Evolutionary conservation across 192 early-diverging fungal species (phyloP).

Genomic region (Mortierella hygrophila): DNA sequence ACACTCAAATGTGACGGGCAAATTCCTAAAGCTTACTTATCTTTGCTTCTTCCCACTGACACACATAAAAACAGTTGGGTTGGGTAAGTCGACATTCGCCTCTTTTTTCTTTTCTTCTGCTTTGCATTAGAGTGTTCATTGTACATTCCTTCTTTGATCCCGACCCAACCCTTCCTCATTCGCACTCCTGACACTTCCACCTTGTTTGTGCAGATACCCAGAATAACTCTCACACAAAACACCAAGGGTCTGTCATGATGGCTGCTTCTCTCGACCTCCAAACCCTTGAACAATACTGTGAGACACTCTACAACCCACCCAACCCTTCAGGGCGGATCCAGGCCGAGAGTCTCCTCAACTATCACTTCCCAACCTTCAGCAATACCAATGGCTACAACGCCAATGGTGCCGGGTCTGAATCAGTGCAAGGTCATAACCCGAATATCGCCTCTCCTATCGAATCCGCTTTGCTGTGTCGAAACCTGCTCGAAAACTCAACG

Average conservation of each 20-base stretch:
- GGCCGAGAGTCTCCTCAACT: slow-evolving; percentile 38
- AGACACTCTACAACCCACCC: slow-evolving; percentile 47
- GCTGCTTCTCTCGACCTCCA: slow-evolving; percentile 26
- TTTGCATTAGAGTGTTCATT: not conserved
- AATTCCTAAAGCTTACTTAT: too few species aligned
- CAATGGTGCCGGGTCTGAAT: not conserved
- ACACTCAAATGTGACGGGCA: too few species aligned
- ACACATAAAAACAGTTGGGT: too few species aligned
- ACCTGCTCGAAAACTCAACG: slow-evolving; percentile 37
- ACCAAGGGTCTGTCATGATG: slow-evolving; percentile 17
- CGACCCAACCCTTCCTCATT: not conserved
- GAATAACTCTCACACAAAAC: not conserved
- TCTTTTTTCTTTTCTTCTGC: not conserved
- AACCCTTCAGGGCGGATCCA: slow-evolving; percentile 26
- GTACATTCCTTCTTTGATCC: not conserved
- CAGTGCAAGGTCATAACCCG: slow-evolving; percentile 9
- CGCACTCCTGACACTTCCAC: not conserved
- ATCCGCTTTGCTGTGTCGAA: slow-evolving; percentile 44
- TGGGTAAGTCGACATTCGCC: not conserved
- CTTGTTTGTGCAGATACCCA: not conserved
- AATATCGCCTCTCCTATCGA: slow-evolving; percentile 42
- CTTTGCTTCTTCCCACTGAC: too few species aligned
- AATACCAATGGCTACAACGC: not conserved
- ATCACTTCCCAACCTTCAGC: slow-evolving; percentile 45
- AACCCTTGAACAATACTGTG: slow-evolving; percentile 43